A percentile compares a stretch with the other conserved stretches of the same genome.
Evolutionary conservation across 495 filamentous ascomycete species (phyloP).

Genomic region (Cercophora newfieldiana): DNA sequence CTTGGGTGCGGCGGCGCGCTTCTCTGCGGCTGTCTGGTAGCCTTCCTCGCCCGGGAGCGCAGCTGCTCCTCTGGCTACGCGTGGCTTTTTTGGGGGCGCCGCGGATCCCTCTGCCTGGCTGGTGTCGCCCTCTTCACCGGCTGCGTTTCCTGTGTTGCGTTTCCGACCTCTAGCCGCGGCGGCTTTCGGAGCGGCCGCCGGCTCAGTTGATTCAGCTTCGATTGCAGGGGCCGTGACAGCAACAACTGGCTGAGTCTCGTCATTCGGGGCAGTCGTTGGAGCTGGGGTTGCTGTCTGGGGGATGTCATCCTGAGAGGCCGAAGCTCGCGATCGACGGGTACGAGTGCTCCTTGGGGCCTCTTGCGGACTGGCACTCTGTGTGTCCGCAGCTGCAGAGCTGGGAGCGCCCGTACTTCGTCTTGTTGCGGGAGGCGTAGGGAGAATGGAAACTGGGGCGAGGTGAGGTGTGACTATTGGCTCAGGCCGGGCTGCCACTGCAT

Average conservation of each 20-base stretch:
- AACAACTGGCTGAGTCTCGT: background rate
- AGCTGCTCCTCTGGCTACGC: conserved; percentile 13
- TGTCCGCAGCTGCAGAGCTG: background rate
- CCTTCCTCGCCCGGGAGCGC: conserved; percentile 18
- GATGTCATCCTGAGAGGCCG: background rate
- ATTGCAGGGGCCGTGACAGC: background rate
- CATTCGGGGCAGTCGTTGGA: background rate
- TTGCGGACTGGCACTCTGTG: background rate
- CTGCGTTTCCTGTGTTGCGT: conserved; percentile 13
- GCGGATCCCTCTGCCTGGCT: conserved; percentile 2
- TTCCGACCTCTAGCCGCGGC: conserved; percentile 15
- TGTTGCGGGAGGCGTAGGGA: background rate
- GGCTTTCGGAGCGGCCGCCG: background rate
- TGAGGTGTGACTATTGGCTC: background rate
- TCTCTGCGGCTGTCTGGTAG: conserved; percentile 15
- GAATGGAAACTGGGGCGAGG: background rate
- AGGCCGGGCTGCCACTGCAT: background rate
- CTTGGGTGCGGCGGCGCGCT: conserved; percentile 12
- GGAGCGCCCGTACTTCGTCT: background rate
- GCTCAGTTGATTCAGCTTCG: background rate
- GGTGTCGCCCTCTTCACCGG: background rate
- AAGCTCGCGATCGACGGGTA: background rate
- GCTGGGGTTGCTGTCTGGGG: background rate
- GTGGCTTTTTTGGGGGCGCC: conserved; percentile 17
- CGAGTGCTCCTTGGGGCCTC: background rate